Base-by-base conservation (phyloP, 176 grass and related monocot species). In the Triticum aestivum region DNA sequence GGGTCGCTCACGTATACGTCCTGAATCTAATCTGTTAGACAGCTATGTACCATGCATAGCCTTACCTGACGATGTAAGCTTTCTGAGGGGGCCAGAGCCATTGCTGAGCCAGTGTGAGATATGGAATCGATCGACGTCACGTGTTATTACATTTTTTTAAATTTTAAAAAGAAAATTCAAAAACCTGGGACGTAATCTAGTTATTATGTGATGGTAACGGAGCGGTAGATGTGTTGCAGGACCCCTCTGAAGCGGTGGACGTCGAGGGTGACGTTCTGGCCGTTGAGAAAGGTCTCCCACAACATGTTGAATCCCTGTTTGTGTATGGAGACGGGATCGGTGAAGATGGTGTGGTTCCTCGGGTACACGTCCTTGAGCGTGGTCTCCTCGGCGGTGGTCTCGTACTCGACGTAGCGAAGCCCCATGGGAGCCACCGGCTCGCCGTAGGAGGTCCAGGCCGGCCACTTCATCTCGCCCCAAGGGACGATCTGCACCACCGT, bases 371-470 rank as follows among this genome's bases (percentile, higher is more conserved):
- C 58, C 27, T 69, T 88, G 37, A 96, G 87, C 32, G 85, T 93
- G 2, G 91, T 96, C 83, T 96, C 94, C 9, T 94, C 83, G 1
- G 90, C 85, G 4, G 65, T 73, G 2, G 49, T 84, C 87, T 94
- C 92, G 73, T 97, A 97, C 20, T 97, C 90, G 23, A 83, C 84
- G 69, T 97, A 97, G 2, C 51, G 89, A 21, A 97, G 85, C 10
- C 84, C 89, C 92, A 94, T 94, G 47, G 42, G 86, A 23, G 82
- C 20, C 35, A 79, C 80, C 0, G 94, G 90, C 2, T 89, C 47
- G 4, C 90, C 92, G 26, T 83, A 92, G 81, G 88, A 80, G 6
- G 69, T 79, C 69, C 80, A 84, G 84, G 63, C 87, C 8, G 72
- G 42, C 26, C 72, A 76, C 70, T 83, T 86, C 38, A 94, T 21